A percentile compares a stretch with the other conserved stretches of the same genome.
phyloP scores from a whole-genome alignment of 176 grass and related monocot species.

The Carex myosuroides region DNA sequence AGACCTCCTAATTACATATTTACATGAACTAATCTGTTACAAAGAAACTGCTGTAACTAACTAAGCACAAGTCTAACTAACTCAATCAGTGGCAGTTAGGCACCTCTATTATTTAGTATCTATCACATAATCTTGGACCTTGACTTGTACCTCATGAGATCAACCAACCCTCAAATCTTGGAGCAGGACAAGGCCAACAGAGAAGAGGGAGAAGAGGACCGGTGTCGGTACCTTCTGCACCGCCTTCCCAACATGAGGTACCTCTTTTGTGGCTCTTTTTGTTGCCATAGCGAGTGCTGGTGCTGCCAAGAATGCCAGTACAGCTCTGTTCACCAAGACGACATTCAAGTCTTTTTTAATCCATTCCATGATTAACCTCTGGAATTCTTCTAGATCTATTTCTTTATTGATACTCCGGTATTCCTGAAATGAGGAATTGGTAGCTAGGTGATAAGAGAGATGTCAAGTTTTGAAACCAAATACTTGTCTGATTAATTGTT shows the following conservation, averaged over 20 bases:
- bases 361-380: slow-evolving; percentile 46
- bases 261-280: slow-evolving; percentile 39
- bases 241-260: slow-evolving; percentile 33
- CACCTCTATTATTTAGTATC: too few species aligned
- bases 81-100: too few species aligned
- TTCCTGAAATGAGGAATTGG: slow-evolving; percentile 17
- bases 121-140: too few species aligned
- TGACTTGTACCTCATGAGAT: neutral
- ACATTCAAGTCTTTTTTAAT: slow-evolving; percentile 39
- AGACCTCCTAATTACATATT: too few species aligned
- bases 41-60: too few species aligned
- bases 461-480: neutral
- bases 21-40: too few species aligned
- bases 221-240: slow-evolving; percentile 64
- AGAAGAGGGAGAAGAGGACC: slow-evolving; percentile 47
- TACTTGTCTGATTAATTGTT: neutral
- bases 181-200: slow-evolving; percentile 44
- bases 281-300: slow-evolving; percentile 42
- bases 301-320: slow-evolving; percentile 39
- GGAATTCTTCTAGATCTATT: slow-evolving; percentile 35
- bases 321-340: slow-evolving; percentile 48
- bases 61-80: too few species aligned
- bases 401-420: neutral
- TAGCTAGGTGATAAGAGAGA: too few species aligned
- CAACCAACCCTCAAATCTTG: slow-evolving; percentile 31